phyloP scores from a whole-genome alignment of 352 stramenopile species.

The Globisporangium apiculatum region DNA sequence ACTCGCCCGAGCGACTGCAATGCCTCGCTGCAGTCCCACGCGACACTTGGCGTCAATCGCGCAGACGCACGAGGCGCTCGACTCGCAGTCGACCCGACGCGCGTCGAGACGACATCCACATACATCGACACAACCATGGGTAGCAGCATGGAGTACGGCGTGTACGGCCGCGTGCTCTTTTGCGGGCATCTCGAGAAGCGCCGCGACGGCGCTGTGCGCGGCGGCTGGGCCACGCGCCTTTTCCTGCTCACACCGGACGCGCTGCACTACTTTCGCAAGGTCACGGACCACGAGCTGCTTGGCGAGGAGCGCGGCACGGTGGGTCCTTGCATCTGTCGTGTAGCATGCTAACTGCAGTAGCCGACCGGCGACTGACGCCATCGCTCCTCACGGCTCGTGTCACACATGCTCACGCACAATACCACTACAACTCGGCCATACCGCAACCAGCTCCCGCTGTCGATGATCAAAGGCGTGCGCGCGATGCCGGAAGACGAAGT shows the following conservation, averaged over 20 bases:
- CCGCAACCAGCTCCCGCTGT: constrained; percentile 36
- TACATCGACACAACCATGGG: neutral
- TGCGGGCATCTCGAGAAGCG: constrained; percentile 74
- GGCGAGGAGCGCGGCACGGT: constrained; percentile 75
- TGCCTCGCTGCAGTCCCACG: too few species aligned
- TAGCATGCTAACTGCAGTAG: too few species aligned
- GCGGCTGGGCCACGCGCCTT: constrained; percentile 65
- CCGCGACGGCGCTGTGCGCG: constrained; percentile 63
- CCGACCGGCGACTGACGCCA: too few species aligned
- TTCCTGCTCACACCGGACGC: constrained; percentile 75
- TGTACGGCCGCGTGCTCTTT: constrained; percentile 67
- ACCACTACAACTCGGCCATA: too few species aligned
- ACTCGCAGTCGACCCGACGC: neutral
- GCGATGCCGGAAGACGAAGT: constrained; percentile 76
- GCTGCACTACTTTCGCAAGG: constrained; percentile 79
- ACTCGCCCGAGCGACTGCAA: too few species aligned
- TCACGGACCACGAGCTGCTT: constrained; percentile 62
- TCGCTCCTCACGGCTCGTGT: too few species aligned
- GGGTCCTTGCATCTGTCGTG: too few species aligned
- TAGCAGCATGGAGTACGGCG: constrained; percentile 45
- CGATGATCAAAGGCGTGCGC: constrained; percentile 54
- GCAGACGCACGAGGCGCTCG: neutral
- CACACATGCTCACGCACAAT: neutral
- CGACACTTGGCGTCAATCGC: neutral
- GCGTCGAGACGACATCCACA: neutral